Percentiles rank a stretch among this genome's conserved stretches.
Evolutionary conservation across 177 flowering plant genomes (phyloP).

Genomic region (Vitis hybrid): DNA sequence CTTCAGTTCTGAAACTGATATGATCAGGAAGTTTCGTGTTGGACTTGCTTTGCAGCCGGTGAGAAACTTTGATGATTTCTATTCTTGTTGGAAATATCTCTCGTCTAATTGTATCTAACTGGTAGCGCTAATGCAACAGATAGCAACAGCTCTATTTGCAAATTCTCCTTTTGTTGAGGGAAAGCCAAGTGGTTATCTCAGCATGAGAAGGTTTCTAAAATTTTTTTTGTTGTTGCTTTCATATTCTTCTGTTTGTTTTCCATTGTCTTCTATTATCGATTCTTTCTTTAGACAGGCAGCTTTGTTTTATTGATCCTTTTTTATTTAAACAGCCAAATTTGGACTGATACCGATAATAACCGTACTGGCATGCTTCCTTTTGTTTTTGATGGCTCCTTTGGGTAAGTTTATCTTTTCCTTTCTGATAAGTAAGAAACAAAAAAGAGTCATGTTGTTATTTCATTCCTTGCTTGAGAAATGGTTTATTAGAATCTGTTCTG

Average conservation of each 20-base stretch:
- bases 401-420: slow-evolving; percentile 48
- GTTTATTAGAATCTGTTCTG: not conserved
- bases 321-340: slow-evolving; percentile 69
- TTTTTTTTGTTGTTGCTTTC: slow-evolving; percentile 2
- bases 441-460: not conserved
- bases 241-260: slow-evolving; percentile 2
- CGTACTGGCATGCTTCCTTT: slow-evolving; percentile 99
- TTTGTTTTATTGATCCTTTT: slow-evolving; percentile 7
- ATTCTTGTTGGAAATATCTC: not conserved
- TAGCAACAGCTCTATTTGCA: slow-evolving; percentile 96
- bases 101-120: slow-evolving; percentile 29
- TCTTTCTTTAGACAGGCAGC: not conserved
- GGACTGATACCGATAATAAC: slow-evolving; percentile 92
- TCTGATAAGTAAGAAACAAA: not conserved
- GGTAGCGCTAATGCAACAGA: slow-evolving; percentile 46
- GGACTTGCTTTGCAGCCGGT: slow-evolving; percentile 98
- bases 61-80: slow-evolving; percentile 30
- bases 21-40: slow-evolving; percentile 95
- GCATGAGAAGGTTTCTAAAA: slow-evolving; percentile 84
- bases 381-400: slow-evolving; percentile 94
- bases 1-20: slow-evolving; percentile 91
- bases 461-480: not conserved
- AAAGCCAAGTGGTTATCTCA: slow-evolving; percentile 92
- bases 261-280: not conserved
- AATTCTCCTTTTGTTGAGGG: slow-evolving; percentile 99